Conservation (phyloP, 2,329 filamentous ascomycete species). For the Thielaviopsis punctulata region DNA sequence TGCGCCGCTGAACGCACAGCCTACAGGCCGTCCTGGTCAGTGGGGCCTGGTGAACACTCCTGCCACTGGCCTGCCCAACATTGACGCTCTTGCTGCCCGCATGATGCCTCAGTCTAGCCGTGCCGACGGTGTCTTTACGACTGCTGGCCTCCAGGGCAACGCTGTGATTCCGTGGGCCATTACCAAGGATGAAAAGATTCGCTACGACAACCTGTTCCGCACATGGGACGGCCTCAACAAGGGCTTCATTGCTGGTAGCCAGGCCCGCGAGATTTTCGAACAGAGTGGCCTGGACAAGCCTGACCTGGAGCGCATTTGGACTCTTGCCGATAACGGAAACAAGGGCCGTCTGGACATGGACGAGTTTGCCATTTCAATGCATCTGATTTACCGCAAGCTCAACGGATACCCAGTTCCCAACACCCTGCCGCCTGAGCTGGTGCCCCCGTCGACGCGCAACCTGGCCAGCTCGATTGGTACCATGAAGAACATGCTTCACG, state of each 20-base stretch:
- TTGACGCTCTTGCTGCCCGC: slow-evolving; percentile 76
- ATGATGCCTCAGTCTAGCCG: slow-evolving; percentile 97
- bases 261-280: slow-evolving; percentile 91
- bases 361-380: slow-evolving; percentile 97
- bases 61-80: slow-evolving; percentile 75
- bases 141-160: slow-evolving; percentile 75
- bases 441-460: slow-evolving; percentile 87
- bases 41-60: slow-evolving; percentile 98
- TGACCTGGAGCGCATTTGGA: slow-evolving; percentile 88
- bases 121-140: slow-evolving; percentile 67
- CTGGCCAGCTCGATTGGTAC: slow-evolving; percentile 84
- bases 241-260: slow-evolving; percentile 78
- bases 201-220: slow-evolving; percentile 87
- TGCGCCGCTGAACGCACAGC: slow-evolving; percentile 69
- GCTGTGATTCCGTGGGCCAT: slow-evolving; percentile 96
- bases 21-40: slow-evolving; percentile 80
- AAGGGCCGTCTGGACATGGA: slow-evolving; percentile 88
- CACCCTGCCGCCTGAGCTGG: slow-evolving; percentile 73
- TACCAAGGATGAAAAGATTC: slow-evolving; percentile 94
- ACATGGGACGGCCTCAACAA: slow-evolving; percentile 93
- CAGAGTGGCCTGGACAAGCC: slow-evolving; percentile 85
- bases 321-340: slow-evolving; percentile 81
- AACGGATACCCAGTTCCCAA: slow-evolving; percentile 89
- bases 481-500: slow-evolving; percentile 73
- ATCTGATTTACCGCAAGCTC: slow-evolving; percentile 91